Evolutionary conservation across 2,329 filamentous ascomycete genomes (phyloP).

Genomic region (Didymella pinodella): DNA sequence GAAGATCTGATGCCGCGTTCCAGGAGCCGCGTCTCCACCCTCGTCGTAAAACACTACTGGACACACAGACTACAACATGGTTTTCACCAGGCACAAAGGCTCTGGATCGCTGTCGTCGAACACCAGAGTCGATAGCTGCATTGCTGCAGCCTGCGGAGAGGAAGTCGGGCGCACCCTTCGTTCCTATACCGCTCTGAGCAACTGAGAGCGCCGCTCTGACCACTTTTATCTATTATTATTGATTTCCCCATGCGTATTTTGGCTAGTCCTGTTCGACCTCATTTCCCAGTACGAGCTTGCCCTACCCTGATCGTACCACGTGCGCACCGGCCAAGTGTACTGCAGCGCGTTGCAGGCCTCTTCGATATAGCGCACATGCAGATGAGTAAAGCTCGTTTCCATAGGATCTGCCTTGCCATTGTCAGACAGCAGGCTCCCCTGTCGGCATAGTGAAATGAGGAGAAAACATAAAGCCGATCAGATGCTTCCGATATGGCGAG

Average conservation of each 20-base stretch:
- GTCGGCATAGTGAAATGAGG: background rate
- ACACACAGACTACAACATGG: slow-evolving; percentile 7
- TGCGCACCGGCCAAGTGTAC: slow-evolving; percentile 5
- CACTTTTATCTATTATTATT: slow-evolving; percentile 12
- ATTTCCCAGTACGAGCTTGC: slow-evolving; percentile 20
- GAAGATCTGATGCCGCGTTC: slow-evolving; percentile 12
- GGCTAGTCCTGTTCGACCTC: slow-evolving; percentile 11
- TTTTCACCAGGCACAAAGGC: background rate
- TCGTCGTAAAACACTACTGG: slow-evolving; percentile 10
- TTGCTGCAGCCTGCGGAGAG: slow-evolving; percentile 7
- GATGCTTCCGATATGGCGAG: slow-evolving; percentile 1
- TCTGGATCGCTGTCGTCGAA: background rate
- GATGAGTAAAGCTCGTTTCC: background rate
- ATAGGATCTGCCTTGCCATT: slow-evolving; percentile 12
- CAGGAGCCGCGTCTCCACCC: slow-evolving; percentile 5
- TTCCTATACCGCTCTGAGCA: background rate
- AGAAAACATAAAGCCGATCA: background rate
- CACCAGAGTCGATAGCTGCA: slow-evolving; percentile 3
- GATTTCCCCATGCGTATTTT: slow-evolving; percentile 9
- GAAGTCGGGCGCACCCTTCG: slow-evolving; percentile 3
- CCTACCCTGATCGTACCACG: slow-evolving; percentile 5
- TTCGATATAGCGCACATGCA: slow-evolving; percentile 4
- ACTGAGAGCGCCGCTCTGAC: slow-evolving; percentile 7
- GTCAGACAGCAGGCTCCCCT: background rate
- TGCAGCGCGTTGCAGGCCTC: slow-evolving; percentile 2